These are phyloP conservation scores for Phytopythium sindhum DNA, from an alignment of 352 stramenopile genomes.

Conservation along the genomic window DNA sequence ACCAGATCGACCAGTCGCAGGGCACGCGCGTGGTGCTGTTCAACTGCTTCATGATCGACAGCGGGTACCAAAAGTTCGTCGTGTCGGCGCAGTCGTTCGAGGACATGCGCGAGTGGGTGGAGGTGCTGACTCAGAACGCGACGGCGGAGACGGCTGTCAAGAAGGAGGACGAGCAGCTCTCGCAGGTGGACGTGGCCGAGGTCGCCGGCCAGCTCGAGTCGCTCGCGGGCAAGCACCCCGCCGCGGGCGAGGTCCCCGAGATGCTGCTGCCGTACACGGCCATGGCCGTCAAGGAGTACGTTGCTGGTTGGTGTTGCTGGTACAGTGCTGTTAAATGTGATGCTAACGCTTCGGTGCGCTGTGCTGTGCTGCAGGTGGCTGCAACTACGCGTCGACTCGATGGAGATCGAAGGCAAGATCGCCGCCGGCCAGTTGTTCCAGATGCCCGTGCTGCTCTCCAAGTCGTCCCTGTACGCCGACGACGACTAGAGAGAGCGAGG, in stretches of 20 bases:
- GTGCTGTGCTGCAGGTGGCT: conserved; percentile 52
- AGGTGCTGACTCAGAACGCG: conserved; percentile 83
- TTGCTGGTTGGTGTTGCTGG: conserved; percentile 13
- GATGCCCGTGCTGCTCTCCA: conserved; percentile 84
- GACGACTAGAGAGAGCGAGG: conserved; percentile 49
- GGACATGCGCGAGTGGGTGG: conserved; percentile 87
- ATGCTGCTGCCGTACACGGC: conserved; percentile 75
- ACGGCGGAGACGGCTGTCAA: conserved; percentile 75
- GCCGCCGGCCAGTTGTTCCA: conserved; percentile 70
- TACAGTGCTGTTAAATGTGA: neutral
- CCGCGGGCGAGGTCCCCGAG: conserved; percentile 60
- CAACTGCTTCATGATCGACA: conserved; percentile 86
- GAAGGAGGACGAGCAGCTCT: conserved; percentile 70
- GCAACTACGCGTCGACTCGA: conserved; percentile 77
- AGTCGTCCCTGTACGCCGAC: conserved; percentile 84
- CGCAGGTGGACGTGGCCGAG: conserved; percentile 68
- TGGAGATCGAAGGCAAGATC: conserved; percentile 86
- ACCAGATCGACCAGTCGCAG: conserved; percentile 88
- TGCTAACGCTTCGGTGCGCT: neutral
- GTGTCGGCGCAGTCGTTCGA: conserved; percentile 82
- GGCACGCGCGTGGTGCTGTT: conserved; percentile 80
- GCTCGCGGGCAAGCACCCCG: conserved; percentile 75
- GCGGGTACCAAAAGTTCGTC: conserved; percentile 79
- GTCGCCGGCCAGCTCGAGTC: conserved; percentile 77
- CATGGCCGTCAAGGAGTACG: conserved; percentile 85